phyloP scores from a whole-genome alignment of 1,139 yeast species.

The Debaryomyces sp. region DNA sequence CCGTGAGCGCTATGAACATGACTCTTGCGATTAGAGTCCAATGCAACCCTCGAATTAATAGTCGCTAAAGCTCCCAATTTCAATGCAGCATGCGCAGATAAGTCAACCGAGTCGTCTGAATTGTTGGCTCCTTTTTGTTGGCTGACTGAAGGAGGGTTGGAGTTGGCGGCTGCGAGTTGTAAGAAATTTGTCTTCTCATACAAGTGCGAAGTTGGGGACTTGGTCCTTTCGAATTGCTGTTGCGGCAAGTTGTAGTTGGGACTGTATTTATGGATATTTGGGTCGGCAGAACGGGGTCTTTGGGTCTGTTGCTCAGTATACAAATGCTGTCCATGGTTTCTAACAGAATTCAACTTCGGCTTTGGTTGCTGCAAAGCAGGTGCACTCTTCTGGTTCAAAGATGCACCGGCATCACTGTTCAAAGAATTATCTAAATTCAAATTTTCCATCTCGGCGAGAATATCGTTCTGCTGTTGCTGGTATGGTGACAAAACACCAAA shows the following conservation, averaged over 20 bases:
- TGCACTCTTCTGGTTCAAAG: slow-evolving; percentile 6
- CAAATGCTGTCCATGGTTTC: slow-evolving; percentile 25
- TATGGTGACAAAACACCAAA: slow-evolving; percentile 14
- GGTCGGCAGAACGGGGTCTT: slow-evolving; percentile 50
- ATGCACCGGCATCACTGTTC: slow-evolving; percentile 15
- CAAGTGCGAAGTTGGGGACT: slow-evolving; percentile 48
- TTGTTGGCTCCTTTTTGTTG: slow-evolving; percentile 23
- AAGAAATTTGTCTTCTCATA: slow-evolving; percentile 48
- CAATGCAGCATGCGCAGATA: slow-evolving; percentile 45
- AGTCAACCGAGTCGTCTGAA: slow-evolving; percentile 35
- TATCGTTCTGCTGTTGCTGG: slow-evolving; percentile 19
- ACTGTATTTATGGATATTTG: slow-evolving; percentile 21
- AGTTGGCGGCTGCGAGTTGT: slow-evolving; percentile 46
- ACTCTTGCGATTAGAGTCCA: slow-evolving; percentile 54
- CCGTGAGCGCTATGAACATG: slow-evolving; percentile 15
- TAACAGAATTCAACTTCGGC: slow-evolving; percentile 35
- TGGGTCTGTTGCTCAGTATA: slow-evolving; percentile 33
- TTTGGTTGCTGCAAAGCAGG: slow-evolving; percentile 39
- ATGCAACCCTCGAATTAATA: slow-evolving; percentile 60
- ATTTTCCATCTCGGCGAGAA: slow-evolving; percentile 33
- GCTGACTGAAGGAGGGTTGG: slow-evolving; percentile 22
- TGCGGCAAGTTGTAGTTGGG: slow-evolving; percentile 17
- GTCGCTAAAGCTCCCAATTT: slow-evolving; percentile 67
- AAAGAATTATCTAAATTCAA: slow-evolving; percentile 21
- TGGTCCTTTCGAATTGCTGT: slow-evolving; percentile 35